Conservation (phyloP, 192 early-diverging fungal genomes). For the Backusella sp. region DNA sequence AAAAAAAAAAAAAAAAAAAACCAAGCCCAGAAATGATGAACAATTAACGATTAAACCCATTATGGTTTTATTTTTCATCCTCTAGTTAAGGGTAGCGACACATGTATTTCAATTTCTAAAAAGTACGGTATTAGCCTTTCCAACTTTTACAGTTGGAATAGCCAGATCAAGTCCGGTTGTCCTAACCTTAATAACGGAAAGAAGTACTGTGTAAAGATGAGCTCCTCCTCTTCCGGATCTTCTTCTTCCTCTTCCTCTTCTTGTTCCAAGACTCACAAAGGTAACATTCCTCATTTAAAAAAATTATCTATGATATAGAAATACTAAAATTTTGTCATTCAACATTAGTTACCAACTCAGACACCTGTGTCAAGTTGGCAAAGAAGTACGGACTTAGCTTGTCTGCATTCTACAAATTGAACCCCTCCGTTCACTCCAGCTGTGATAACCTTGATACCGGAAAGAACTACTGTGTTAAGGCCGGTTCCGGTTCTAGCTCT, state of each 20-base stretch:
- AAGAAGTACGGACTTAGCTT: slow-evolving; percentile 1
- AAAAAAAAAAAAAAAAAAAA: not conserved
- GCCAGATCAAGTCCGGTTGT: slow-evolving; percentile 29
- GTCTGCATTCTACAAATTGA: not conserved
- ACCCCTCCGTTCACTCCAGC: not conserved
- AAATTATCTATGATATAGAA: not conserved
- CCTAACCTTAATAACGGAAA: slow-evolving; percentile 28
- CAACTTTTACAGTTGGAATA: slow-evolving; percentile 29
- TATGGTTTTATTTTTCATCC: not conserved
- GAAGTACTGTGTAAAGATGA: slow-evolving; percentile 29
- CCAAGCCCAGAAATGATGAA: not conserved
- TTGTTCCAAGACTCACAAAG: not conserved
- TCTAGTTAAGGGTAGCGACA: slow-evolving; percentile 24
- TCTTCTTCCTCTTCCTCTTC: not conserved
- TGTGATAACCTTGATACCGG: slow-evolving; percentile 16
- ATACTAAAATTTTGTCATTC: not conserved
- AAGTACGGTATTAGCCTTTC: slow-evolving; percentile 19
- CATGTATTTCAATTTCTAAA: slow-evolving; percentile 18
- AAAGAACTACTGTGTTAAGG: slow-evolving; percentile 7
- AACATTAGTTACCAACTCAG: not conserved
- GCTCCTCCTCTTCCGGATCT: not conserved
- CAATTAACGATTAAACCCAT: not conserved
- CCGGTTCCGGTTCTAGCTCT: not conserved
- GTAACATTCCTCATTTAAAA: not conserved
- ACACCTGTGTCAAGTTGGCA: not conserved